Evolutionary conservation across 2,329 filamentous ascomycete species (phyloP), one percentile per base, ranked within the genome.

Genomic region (Nemania diffusa): DNA sequence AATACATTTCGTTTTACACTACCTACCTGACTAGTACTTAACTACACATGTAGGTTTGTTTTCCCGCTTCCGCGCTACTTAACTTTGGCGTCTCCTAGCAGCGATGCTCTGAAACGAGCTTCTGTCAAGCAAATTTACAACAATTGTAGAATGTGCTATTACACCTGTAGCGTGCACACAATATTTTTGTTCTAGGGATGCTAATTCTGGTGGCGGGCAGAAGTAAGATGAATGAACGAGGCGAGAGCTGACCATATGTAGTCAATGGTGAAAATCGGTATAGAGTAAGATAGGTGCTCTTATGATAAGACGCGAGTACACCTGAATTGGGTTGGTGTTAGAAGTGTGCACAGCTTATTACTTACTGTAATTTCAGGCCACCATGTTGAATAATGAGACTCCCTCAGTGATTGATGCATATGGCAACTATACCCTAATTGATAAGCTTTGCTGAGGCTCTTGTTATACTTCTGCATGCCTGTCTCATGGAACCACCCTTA

Each of bases 31-130:
- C n/a, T n/a, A n/a, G n/a, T n/a, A n/a, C n/a, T n/a, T n/a, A n/a
- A n/a, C n/a, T n/a, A n/a, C n/a, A 20, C 7, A 26, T 20, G 20
- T 48, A 44, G 40, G 17, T 5, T 56, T 42, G 27, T 57, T 29
- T 6, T 65, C 40, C 40, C 26, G 24, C 48, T 50, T 32, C n/a
- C 57, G 27, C 17, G 53, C 50, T 60, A 29, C 56, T 56, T 27
- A n/a, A 32, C 57, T 50, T 59, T 37, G 17, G 24, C 32, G 17
- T 44, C 40, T 26, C 22, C 17, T 22, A 48, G 46, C 11, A 46
- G 34, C 5, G 7, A 17, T 40, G 9, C 20, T 20, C 24, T 42
- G 13, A 20, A 56, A 32, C 32, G 42, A 48, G 20, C 3, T 26
- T 26, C 24, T 46, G 24, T 44, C 9, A 29, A 56, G 27, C 29